Conservation (phyloP, 176 grass and related monocot species). For the Thalia dealbata region DNA sequence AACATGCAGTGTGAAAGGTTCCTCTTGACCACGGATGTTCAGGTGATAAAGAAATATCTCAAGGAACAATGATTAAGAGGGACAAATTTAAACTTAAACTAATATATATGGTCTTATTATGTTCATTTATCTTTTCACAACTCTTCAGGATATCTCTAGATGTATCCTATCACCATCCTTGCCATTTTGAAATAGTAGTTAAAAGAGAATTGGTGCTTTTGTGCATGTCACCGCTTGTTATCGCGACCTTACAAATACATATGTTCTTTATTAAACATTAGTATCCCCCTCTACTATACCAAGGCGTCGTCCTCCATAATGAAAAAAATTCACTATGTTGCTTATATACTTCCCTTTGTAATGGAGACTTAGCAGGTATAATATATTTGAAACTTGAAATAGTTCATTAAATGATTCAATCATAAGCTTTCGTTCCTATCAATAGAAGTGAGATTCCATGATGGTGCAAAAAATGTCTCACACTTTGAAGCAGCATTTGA, state of each 20-base stretch:
- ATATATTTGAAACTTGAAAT: too few species aligned
- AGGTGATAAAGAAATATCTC: neutral
- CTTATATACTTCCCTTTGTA: too few species aligned
- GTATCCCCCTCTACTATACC: too few species aligned
- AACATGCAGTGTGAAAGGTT: neutral
- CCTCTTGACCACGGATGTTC: neutral
- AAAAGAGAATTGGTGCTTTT: neutral
- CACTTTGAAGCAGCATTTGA: neutral
- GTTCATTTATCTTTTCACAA: neutral
- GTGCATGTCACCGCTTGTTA: neutral
- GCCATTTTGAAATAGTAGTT: neutral
- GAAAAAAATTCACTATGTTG: too few species aligned
- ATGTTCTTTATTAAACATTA: too few species aligned
- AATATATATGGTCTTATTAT: neutral
- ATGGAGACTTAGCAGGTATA: too few species aligned
- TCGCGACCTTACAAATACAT: too few species aligned
- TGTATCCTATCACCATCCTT: too few species aligned
- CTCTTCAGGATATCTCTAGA: neutral
- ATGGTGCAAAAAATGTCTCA: neutral
- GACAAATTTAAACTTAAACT: too few species aligned
- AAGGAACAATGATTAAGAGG: too few species aligned
- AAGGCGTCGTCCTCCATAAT: too few species aligned
- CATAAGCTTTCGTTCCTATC: neutral
- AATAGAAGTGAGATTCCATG: neutral
- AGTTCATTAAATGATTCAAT: neutral